Base-by-base conservation (phyloP, 129 eudicot genomes). In the Rutidosis leptorrhynchoides region DNA sequence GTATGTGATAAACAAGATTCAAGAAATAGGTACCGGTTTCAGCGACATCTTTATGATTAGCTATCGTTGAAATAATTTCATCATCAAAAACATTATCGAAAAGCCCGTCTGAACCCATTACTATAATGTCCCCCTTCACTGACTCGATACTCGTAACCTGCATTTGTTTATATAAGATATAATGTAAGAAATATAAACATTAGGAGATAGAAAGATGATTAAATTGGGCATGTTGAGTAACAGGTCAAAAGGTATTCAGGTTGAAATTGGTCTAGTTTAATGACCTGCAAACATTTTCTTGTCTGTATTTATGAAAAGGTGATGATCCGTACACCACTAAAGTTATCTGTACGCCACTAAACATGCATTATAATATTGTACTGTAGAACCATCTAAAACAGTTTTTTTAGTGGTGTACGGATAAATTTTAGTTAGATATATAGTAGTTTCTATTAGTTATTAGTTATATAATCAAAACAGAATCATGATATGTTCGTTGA, bases 71-170 rank as follows among this genome's bases (percentile, higher is more conserved):
- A 11, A 82, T 67, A 42, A 92, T 88, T 66, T 92, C 98, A 37
- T 76, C 79, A 78, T 91, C 95, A 57, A 81, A 91, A 23, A 83
- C 80, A 51, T 92, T 92, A 73, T 92, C 96, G 26, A 92, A 92
- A 62, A 92, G 98, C 72, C 98, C 98, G 58, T 92, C 98, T 51
- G 96, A 88, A 48, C 98, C 98, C 98, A 88, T 88, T 32, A 92
- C 82, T 24, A 85, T 79, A 6, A 68, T 88, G 76, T 92, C 98
- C 57, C 87, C 90, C 69, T 85, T 83, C 72, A 63, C 43, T 49
- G 83, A 66, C 68, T 92, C 85, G 17, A 92, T 80, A 52, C 79
- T 88, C 7, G 79, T 83, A 60, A 92, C 98, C 98, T 92, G 81
- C 45, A 46, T 32, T 53, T 32, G 22, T 48, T 40, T 40, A 45